phyloP scores from a whole-genome alignment of 1,139 yeast genomes.

The Wickerhamomyces sp. region DNA sequence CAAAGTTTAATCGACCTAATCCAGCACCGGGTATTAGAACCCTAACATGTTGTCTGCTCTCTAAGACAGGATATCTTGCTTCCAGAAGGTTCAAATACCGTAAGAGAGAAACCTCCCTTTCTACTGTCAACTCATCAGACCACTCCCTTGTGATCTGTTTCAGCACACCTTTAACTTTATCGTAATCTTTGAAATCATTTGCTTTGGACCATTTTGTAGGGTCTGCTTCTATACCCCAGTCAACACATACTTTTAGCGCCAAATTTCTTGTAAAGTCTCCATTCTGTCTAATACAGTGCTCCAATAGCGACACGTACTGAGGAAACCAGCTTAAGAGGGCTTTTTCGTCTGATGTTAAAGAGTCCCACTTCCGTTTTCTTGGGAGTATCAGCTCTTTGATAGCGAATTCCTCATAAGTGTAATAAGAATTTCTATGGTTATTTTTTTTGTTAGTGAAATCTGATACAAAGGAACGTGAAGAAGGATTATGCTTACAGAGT shows the following conservation, averaged over 20 bases:
- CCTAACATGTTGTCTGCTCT: constrained; percentile 35
- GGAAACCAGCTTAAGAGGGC: constrained; percentile 48
- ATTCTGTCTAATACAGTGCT: constrained; percentile 45
- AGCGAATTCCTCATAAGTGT: constrained; percentile 29
- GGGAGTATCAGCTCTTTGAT: constrained; percentile 27
- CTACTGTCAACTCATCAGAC: constrained; percentile 57
- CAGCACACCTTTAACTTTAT: constrained; percentile 57
- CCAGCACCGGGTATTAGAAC: constrained; percentile 84
- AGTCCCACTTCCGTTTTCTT: constrained; percentile 28
- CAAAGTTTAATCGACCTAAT: constrained; percentile 71
- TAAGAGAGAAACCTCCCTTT: constrained; percentile 44
- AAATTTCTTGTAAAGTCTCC: constrained; percentile 42
- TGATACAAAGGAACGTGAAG: too few relatives aligned
- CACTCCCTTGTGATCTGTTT: constrained; percentile 73
- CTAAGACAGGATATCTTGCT: constrained; percentile 36
- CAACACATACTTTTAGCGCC: constrained; percentile 41
- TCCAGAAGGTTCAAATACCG: constrained; percentile 43
- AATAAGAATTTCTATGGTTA: constrained; percentile 23
- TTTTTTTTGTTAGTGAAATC: background rate
- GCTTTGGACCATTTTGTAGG: constrained; percentile 43
- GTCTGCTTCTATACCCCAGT: constrained; percentile 48
- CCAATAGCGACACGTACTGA: constrained; percentile 39
- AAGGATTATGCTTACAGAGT: constrained; percentile 1
- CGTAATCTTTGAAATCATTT: constrained; percentile 39
- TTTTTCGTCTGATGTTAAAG: constrained; percentile 38